These are phyloP conservation scores for Rhizopogon sp. DNA, from an alignment of 768 basidiomycete species.

Conservation along the genomic window DNA sequence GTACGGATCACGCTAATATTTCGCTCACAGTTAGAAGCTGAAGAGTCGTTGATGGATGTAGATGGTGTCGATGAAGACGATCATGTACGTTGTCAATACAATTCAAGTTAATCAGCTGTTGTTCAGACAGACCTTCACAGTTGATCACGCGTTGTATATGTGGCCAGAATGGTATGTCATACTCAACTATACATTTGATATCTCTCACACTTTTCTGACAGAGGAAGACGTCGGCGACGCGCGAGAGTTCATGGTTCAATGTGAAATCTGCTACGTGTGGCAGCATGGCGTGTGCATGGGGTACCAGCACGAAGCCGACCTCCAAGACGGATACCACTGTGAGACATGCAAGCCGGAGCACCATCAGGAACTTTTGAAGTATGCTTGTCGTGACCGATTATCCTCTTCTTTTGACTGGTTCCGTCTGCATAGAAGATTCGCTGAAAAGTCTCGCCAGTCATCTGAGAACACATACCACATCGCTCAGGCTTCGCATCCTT, in stretches of 20 bases:
- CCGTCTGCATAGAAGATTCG: conserved; percentile 45
- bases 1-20: too few relatives aligned
- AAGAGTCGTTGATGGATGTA: too few relatives aligned
- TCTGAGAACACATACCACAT: conserved; percentile 60
- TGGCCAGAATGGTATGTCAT: conserved; percentile 64
- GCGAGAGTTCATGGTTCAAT: conserved; percentile 96
- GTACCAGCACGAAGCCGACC: conserved; percentile 69
- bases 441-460: conserved; percentile 56
- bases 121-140: conserved; percentile 6
- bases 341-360: conserved; percentile 88
- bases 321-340: conserved; percentile 86
- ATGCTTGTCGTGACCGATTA: conserved; percentile 26
- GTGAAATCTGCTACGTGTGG: conserved; percentile 96
- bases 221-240: conserved; percentile 70
- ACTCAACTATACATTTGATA: conserved; percentile 4
- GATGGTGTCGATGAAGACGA: too few relatives aligned
- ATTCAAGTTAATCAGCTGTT: too few relatives aligned
- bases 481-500: conserved; percentile 44
- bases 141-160: conserved; percentile 81
- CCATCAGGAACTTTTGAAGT: conserved; percentile 81
- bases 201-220: conserved; percentile 28
- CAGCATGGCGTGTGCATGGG: conserved; percentile 98
- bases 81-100: too few relatives aligned
- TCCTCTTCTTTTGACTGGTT: conserved; percentile 14
- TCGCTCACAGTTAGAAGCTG: too few relatives aligned